Evolutionary conservation across 1,284 basidiomycete genomes (phyloP).

Genomic region (Malassezia cuniculi): DNA sequence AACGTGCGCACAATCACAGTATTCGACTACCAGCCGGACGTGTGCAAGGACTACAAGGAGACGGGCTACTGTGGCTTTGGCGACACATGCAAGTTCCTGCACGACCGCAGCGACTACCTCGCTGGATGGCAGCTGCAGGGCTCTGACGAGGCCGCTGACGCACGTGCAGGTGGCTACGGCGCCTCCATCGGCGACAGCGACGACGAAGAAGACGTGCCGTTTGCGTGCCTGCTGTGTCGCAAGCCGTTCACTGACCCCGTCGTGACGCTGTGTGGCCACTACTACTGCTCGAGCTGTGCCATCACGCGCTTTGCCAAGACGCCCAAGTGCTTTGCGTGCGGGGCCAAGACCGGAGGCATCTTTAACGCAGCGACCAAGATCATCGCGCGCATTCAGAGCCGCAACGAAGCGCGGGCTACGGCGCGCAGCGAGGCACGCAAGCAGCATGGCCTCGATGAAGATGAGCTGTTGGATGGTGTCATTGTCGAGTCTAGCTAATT

Average conservation of each 20-base stretch:
- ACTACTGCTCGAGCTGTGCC: constrained; percentile 81
- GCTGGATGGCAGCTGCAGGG: constrained; percentile 91
- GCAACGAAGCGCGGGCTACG: constrained; percentile 15
- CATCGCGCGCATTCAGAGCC: constrained; percentile 54
- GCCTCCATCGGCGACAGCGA: constrained; percentile 52
- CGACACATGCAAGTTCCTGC: constrained; percentile 71
- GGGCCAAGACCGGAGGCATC: constrained; percentile 79
- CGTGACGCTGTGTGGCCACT: constrained; percentile 89
- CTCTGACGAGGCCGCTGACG: constrained; percentile 19
- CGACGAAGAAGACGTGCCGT: constrained; percentile 71
- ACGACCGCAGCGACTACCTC: constrained; percentile 61
- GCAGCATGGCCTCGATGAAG: constrained; percentile 16
- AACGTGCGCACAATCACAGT: constrained; percentile 91
- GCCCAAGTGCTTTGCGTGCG: constrained; percentile 89
- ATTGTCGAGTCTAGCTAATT: constrained; percentile 22
- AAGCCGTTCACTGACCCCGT: constrained; percentile 88
- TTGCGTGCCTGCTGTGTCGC: constrained; percentile 89
- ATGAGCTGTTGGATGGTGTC: constrained; percentile 19
- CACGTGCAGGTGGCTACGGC: constrained; percentile 36
- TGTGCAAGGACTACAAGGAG: constrained; percentile 99
- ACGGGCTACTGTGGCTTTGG: constrained; percentile 98
- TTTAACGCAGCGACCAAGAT: constrained; percentile 80
- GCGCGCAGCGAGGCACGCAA: constrained; percentile 15
- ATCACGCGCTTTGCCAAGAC: constrained; percentile 85
- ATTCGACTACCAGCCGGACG: constrained; percentile 94